phyloP scores from a whole-genome alignment of 2,329 filamentous ascomycete species.

The Sarocladiaceae sp. region DNA sequence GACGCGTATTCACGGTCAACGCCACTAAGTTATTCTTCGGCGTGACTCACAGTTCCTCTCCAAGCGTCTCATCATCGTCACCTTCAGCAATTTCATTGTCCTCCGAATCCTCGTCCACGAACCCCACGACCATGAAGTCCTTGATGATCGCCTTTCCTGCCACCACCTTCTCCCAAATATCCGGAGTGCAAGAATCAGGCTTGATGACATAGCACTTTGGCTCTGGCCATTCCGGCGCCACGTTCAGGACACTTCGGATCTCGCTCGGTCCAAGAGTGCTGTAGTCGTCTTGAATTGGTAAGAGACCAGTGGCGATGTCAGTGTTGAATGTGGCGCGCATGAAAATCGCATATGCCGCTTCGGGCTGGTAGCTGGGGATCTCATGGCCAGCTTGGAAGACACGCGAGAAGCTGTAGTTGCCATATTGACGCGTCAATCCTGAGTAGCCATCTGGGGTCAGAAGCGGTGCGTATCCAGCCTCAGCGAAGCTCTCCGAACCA shows the following conservation, averaged over 20 bases:
- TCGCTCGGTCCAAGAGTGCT: constrained; percentile 46
- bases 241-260: constrained; percentile 57
- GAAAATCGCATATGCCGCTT: constrained; percentile 53
- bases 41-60: background rate
- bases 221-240: constrained; percentile 20
- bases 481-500: constrained; percentile 39
- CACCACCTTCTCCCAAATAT: constrained; percentile 47
- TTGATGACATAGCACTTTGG: constrained; percentile 55
- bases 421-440: constrained; percentile 69
- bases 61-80: background rate
- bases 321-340: constrained; percentile 52
- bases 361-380: constrained; percentile 55
- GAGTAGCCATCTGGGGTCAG: constrained; percentile 58
- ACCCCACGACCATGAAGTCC: constrained; percentile 25
- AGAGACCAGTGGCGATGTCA: constrained; percentile 50
- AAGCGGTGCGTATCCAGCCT: constrained; percentile 67
- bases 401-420: constrained; percentile 65
- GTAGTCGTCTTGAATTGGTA: constrained; percentile 46
- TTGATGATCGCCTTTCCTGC: constrained; percentile 47
- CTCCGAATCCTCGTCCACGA: constrained; percentile 10
- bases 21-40: too few relatives aligned
- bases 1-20: too few relatives aligned
- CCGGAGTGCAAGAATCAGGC: constrained; percentile 50
- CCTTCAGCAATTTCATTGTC: background rate
- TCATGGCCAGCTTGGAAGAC: constrained; percentile 64